A percentile compares a stretch with the other conserved stretches of the same genome.
phyloP scores from a whole-genome alignment of 2,329 filamentous ascomycete genomes.

The Nemania diffusa region DNA sequence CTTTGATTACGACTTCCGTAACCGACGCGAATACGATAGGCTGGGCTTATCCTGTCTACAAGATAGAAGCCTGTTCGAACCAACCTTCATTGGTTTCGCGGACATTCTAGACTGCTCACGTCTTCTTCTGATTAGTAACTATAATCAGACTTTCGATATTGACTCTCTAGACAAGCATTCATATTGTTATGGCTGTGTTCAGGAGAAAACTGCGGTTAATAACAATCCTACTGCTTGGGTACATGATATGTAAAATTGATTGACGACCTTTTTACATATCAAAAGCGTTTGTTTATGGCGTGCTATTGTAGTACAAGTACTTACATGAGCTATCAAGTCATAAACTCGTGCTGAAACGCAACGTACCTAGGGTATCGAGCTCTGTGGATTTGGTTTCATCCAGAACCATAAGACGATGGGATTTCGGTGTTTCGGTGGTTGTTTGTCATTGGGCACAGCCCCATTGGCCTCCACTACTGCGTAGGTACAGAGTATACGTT shows the following conservation, averaged over 20 bases:
- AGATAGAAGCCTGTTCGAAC: not conserved
- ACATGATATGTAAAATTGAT: not conserved
- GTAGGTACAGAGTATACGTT: not conserved
- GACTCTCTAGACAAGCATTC: not conserved
- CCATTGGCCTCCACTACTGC: slow-evolving; percentile 43
- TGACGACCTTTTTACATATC: not conserved
- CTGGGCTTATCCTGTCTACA: too few relatives aligned
- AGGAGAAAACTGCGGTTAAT: not conserved
- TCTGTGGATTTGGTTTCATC: slow-evolving; percentile 2
- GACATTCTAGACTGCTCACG: slow-evolving; percentile 5
- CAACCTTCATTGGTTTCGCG: slow-evolving; percentile 10
- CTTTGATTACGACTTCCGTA: slow-evolving; percentile 13
- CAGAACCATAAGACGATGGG: slow-evolving; percentile 15
- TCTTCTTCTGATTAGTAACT: slow-evolving; percentile 2
- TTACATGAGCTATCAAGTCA: not conserved
- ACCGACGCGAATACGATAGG: not conserved
- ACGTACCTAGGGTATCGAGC: not conserved
- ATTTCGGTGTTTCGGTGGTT: not conserved
- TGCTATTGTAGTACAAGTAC: not conserved
- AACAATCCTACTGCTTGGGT: not conserved
- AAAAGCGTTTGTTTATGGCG: not conserved
- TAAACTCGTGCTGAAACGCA: too few relatives aligned
- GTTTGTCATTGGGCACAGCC: slow-evolving; percentile 40
- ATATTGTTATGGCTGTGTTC: not conserved
- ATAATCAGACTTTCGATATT: not conserved